These are phyloP conservation scores for Lagerstroemia speciosa DNA, from an alignment of 345 rosid genomes.

Conservation along the genomic window DNA sequence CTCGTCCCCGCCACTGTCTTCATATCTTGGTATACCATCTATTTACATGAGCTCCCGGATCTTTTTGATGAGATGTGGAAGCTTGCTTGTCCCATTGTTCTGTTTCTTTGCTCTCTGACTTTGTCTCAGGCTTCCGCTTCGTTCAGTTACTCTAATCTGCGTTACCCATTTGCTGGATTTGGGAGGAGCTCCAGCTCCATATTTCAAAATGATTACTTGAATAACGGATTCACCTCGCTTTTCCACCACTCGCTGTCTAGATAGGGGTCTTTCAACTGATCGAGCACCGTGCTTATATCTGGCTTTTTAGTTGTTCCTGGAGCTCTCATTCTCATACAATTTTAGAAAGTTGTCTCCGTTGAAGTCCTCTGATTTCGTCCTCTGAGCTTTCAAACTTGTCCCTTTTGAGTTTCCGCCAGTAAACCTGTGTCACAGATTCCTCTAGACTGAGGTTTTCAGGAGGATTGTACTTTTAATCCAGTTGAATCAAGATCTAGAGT, in stretches of 20 bases:
- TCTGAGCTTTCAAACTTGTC: neutral
- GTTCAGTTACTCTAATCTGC: slow-evolving; percentile 13
- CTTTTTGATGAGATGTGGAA: neutral
- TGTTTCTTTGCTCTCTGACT: slow-evolving; percentile 5
- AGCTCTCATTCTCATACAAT: neutral
- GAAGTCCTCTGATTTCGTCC: neutral
- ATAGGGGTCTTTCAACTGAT: neutral
- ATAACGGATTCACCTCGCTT: slow-evolving; percentile 2
- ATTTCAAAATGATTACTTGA: slow-evolving; percentile 4
- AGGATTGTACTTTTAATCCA: neutral
- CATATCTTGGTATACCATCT: neutral
- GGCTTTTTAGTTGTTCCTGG: slow-evolving; percentile 4
- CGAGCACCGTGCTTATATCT: neutral
- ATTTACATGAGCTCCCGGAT: neutral
- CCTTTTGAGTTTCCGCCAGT: neutral
- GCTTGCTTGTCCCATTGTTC: neutral
- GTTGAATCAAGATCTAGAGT: neutral
- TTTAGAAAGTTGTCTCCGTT: neutral
- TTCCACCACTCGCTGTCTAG: neutral
- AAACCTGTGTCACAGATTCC: neutral
- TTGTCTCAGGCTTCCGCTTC: slow-evolving; percentile 12
- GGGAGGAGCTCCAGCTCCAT: slow-evolving; percentile 12
- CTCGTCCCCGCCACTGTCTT: neutral
- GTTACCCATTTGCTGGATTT: slow-evolving; percentile 12
- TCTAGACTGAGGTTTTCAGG: neutral